phyloP scores from a whole-genome alignment of 2,329 filamentous ascomycete genomes.

The Talaromyces atroroseus region DNA sequence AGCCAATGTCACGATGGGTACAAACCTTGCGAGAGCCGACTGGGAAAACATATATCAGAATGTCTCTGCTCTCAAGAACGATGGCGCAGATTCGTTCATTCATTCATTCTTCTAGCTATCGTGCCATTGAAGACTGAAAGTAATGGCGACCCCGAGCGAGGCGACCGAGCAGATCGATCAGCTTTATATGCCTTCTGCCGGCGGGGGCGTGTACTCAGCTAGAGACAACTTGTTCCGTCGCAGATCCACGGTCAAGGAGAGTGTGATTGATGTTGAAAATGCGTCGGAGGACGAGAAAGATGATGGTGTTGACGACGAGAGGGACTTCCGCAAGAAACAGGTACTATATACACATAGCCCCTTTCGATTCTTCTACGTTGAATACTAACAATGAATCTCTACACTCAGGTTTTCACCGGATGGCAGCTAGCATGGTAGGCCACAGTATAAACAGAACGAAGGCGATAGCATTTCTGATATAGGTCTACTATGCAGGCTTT shows the following conservation, averaged over 20 bases:
- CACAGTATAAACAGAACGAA: background rate
- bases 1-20: background rate
- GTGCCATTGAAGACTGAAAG: background rate
- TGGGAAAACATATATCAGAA: background rate
- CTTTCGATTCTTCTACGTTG: background rate
- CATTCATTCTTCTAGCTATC: background rate
- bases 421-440: slow-evolving; percentile 7
- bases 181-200: slow-evolving; percentile 5
- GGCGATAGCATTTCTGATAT: background rate
- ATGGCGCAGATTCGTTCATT: background rate
- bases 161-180: slow-evolving; percentile 1
- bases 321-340: slow-evolving; percentile 9
- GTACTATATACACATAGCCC: background rate
- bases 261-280: background rate
- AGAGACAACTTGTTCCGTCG: background rate
- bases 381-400: background rate
- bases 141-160: background rate
- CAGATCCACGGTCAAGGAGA: background rate
- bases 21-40: background rate
- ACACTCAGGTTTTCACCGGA: background rate
- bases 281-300: slow-evolving; percentile 5
- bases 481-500: slow-evolving; percentile 29
- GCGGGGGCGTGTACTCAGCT: slow-evolving; percentile 6
- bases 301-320: slow-evolving; percentile 5
- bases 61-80: background rate